phyloP scores from a whole-genome alignment of 306 rosid genomes.

The Cajanus cajan region DNA sequence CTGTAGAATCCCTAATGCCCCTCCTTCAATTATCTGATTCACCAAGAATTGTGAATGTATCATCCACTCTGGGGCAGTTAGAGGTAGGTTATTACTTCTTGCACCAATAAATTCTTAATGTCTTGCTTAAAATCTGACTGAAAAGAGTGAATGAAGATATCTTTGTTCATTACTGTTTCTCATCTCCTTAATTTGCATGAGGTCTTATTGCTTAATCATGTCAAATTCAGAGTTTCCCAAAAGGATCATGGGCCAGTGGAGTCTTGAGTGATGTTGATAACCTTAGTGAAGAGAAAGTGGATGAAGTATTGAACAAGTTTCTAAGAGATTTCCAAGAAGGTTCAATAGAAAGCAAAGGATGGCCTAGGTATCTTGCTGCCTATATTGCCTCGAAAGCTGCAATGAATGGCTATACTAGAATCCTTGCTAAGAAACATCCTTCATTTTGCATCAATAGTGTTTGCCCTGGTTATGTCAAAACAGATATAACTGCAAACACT shows the following conservation, averaged over 20 bases:
- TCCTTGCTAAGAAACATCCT: constrained; percentile 32
- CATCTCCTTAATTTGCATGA: not conserved
- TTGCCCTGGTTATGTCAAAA: constrained; percentile 42
- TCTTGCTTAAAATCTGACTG: not conserved
- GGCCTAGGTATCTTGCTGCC: constrained; percentile 25
- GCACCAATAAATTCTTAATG: not conserved
- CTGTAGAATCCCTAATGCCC: constrained; percentile 30
- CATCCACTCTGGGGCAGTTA: constrained; percentile 28
- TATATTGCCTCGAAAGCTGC: constrained; percentile 43
- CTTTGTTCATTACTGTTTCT: no score
- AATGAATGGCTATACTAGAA: constrained; percentile 45
- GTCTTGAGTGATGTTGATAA: constrained; percentile 26
- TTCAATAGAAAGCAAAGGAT: constrained; percentile 24
- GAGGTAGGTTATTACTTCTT: constrained; percentile 25
- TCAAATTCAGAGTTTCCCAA: not conserved
- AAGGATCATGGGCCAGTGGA: constrained; percentile 39
- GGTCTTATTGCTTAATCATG: not conserved
- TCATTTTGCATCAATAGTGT: constrained; percentile 35
- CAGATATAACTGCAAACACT: constrained; percentile 33
- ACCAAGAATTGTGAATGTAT: constrained; percentile 55
- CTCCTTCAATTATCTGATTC: constrained; percentile 41
- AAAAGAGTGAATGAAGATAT: not conserved
- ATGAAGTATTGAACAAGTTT: constrained; percentile 30
- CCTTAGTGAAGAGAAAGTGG: constrained; percentile 42
- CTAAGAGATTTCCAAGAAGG: constrained; percentile 41